Evolutionary conservation across 805 yeast species (phyloP), one percentile per base, ranked within the genome.

Genomic region (Starmera pachycereana): DNA sequence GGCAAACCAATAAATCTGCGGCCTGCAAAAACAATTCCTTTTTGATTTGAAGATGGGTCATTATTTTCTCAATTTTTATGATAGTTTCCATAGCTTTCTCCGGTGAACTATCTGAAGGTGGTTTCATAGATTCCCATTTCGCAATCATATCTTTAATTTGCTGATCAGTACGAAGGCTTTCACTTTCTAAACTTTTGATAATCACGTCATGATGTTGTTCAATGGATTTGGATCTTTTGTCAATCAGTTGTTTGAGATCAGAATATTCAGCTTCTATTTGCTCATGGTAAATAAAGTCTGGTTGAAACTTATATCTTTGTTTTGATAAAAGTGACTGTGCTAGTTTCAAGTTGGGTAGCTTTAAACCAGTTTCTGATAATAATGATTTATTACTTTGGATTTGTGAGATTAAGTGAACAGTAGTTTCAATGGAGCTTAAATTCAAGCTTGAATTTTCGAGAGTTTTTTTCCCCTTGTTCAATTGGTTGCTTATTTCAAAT

Each of bases 271-370:
- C 65, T 12, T 72, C 76, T 0, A 85, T 41, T 47, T 85, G 94
- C 33, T 82, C 92, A 36, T 62, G 63, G 52, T 63, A 74, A 1
- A 78, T 44, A 81, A 88, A 81, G 27, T 69, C 68, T 0, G 58
- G 30, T 0, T 80, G 72, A 37, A 75, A 68, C 18, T 62, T 63
- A 44, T 59, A 70, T 35, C 80, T 59, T n/a, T 66, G 60, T 27
- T 68, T 64, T 2, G 62, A 44, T 8, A 78, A 50, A 2, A 65
- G 42, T 4, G 51, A 48, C 41, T 77, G 81, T 6, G 47, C 52
- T 1, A 53, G 10, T 4, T 39, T 39, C 7, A 52, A 33, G 9
- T 44, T 34, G 43, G 6, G 37, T 30, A 37, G 42, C 36, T 32
- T 47, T 40, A 7, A 28, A 18, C 19, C 39, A 3, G 32, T 37